phyloP scores from a whole-genome alignment of 129 eudicot genomes.

The Pittosporum tobira region DNA sequence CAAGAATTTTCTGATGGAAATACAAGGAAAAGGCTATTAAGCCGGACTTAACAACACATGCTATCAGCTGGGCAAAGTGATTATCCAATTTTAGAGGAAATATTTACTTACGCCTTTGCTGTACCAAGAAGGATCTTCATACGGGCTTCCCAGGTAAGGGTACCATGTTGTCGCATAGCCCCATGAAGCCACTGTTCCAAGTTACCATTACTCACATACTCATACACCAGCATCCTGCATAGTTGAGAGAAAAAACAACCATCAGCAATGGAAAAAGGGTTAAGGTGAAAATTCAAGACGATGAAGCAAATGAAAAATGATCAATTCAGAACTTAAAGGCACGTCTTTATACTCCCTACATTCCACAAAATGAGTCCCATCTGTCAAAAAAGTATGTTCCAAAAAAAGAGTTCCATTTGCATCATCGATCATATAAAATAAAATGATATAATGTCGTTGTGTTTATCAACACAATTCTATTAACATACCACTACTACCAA shows the following conservation, averaged over 20 bases:
- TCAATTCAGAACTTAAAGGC: neutral
- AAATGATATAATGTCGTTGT: too few relatives aligned
- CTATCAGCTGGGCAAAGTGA: neutral
- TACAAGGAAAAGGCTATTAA: neutral
- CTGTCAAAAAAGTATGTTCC: too few relatives aligned
- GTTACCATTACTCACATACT: conserved; percentile 89
- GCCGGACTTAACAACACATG: neutral
- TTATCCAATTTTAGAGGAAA: neutral
- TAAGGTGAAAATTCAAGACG: neutral
- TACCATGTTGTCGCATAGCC: conserved; percentile 64
- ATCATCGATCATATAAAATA: too few relatives aligned
- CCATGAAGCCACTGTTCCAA: conserved; percentile 99
- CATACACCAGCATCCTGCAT: conserved; percentile 91
- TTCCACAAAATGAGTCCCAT: too few relatives aligned
- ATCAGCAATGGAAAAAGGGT: conserved; percentile 6
- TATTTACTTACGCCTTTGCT: conserved; percentile 80
- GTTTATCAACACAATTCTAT: too few relatives aligned
- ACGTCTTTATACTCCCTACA: too few relatives aligned
- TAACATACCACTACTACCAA: too few relatives aligned
- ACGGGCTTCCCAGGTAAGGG: conserved; percentile 93
- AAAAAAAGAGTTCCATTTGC: too few relatives aligned
- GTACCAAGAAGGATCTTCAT: conserved; percentile 92
- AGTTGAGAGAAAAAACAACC: conserved; percentile 2
- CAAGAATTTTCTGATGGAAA: neutral
- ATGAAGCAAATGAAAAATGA: neutral